Base-by-base conservation (phyloP, 345 rosid species). In the Diplotaxis tenuifolia region DNA sequence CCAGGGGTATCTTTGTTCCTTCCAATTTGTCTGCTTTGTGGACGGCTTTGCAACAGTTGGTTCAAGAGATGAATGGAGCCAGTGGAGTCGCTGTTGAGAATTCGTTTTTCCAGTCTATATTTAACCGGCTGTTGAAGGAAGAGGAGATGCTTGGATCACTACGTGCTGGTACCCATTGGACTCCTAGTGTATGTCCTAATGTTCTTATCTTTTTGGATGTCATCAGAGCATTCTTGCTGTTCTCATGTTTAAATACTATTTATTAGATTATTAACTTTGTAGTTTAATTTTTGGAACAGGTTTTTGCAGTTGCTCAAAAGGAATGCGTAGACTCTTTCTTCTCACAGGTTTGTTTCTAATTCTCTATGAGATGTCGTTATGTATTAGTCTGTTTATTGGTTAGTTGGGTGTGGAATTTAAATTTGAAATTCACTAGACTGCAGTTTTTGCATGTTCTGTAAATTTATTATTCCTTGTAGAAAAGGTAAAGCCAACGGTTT, bases 151-250 rank as follows among this genome's bases (percentile, higher is more conserved):
- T 89, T 55, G 99, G 97, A 72, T 87, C 96, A 47, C 87, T 95
- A 69, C 96, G 99, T 72, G 97, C 99, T 32, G 99, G 97, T 75
- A 85, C 90, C 70, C 93, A 91, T 71, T 95, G 97, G 99, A 95
- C 95, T 45, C 97, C 99, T 57, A 82, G 78, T 76, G 99, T 95
- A 88, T 69, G 97, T 82, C 64, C n/a, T n/a, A n/a, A n/a, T n/a
- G n/a, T n/a, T n/a, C n/a, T n/a, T n/a, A n/a, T n/a, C n/a, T n/a
- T n/a, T n/a, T n/a, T n/a, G n/a, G 27, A 65, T 55, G 6, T 65
- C 57, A 55, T 56, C 45, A 73, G 63, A 22, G 63, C 34, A 15
- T 66, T 16, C 64, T 65, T 71, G 5, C 65, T 77, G 59, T 65
- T 65, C 61, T 28, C 68, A 36, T 38, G 38, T 23, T 70, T 45